These are phyloP conservation scores for Boeremia exigua DNA, from an alignment of 2,329 filamentous ascomycete genomes.

Conservation along the genomic window DNA sequence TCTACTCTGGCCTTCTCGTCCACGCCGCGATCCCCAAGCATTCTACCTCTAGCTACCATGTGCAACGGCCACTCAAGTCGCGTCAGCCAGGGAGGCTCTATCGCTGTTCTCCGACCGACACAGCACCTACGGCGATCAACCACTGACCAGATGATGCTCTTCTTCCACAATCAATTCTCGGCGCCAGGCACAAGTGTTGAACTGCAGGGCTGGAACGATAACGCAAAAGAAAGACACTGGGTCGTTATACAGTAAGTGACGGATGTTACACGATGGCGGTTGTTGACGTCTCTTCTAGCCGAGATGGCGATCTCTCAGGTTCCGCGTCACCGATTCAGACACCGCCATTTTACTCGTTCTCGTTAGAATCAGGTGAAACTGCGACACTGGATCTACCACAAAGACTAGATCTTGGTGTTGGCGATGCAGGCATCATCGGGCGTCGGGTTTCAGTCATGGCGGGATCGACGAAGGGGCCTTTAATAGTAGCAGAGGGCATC, in stretches of 20 bases:
- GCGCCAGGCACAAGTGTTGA: constrained; percentile 35
- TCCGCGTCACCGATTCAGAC: not conserved
- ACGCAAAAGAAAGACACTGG: constrained; percentile 25
- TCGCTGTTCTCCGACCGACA: constrained; percentile 40
- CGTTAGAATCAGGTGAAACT: constrained; percentile 13
- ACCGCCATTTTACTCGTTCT: constrained; percentile 36
- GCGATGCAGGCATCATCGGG: constrained; percentile 42
- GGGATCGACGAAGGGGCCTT: constrained; percentile 22
- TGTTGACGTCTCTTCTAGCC: constrained; percentile 20
- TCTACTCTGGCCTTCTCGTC: not conserved
- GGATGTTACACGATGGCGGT: not conserved
- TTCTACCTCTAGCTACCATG: not conserved
- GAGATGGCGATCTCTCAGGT: constrained; percentile 39
- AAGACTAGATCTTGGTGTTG: constrained; percentile 39
- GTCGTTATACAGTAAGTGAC: constrained; percentile 41
- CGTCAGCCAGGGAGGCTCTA: constrained; percentile 43
- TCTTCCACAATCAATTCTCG: constrained; percentile 38
- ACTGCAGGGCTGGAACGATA: constrained; percentile 29
- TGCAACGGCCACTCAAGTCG: constrained; percentile 33
- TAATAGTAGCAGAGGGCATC: constrained; percentile 40
- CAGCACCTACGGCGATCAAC: constrained; percentile 10
- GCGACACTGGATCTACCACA: constrained; percentile 26
- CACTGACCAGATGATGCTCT: constrained; percentile 32
- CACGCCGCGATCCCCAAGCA: not conserved
- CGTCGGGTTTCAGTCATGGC: constrained; percentile 42